A percentile compares a stretch with the other conserved stretches of the same genome.
phyloP scores from a whole-genome alignment of 805 yeast species.

The Phaffomyces opuntiae region DNA sequence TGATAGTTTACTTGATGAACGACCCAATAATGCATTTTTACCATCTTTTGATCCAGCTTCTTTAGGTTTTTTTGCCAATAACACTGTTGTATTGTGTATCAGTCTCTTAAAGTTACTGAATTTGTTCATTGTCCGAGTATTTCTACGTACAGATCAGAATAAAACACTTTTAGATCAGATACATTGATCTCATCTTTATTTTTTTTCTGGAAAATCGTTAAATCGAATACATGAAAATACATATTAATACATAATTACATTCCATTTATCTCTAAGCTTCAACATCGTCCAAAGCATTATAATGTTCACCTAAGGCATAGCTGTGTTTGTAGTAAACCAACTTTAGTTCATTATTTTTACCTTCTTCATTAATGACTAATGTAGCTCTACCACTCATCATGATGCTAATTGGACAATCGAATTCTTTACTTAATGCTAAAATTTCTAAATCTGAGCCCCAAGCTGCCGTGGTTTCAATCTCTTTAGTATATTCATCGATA shows the following conservation, averaged over 20 bases:
- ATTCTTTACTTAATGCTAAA: slow-evolving; percentile 68
- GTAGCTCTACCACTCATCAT: slow-evolving; percentile 72
- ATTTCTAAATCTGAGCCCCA: slow-evolving; percentile 98
- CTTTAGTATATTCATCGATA: slow-evolving; percentile 59
- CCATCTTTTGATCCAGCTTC: not conserved
- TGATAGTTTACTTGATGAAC: slow-evolving; percentile 22
- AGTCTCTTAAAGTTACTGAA: slow-evolving; percentile 3
- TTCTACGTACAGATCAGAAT: too few relatives aligned
- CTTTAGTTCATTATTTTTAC: slow-evolving; percentile 44
- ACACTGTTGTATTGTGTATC: slow-evolving; percentile 2
- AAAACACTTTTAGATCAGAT: too few relatives aligned
- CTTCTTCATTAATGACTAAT: slow-evolving; percentile 51
- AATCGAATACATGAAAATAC: not conserved
- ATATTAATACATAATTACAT: not conserved
- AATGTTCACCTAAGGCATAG: slow-evolving; percentile 92
- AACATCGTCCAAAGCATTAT: slow-evolving; percentile 64
- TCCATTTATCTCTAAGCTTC: not conserved
- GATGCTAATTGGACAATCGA: slow-evolving; percentile 66
- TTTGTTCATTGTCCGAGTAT: not conserved
- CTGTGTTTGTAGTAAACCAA: slow-evolving; percentile 79
- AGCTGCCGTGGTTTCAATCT: slow-evolving; percentile 68
- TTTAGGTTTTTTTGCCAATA: slow-evolving; percentile 15
- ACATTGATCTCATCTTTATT: too few relatives aligned
- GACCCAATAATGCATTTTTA: slow-evolving; percentile 18
- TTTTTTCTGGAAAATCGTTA: not conserved